Conservation (phyloP, 176 grass and related monocot species). For the Avena sativa region DNA sequence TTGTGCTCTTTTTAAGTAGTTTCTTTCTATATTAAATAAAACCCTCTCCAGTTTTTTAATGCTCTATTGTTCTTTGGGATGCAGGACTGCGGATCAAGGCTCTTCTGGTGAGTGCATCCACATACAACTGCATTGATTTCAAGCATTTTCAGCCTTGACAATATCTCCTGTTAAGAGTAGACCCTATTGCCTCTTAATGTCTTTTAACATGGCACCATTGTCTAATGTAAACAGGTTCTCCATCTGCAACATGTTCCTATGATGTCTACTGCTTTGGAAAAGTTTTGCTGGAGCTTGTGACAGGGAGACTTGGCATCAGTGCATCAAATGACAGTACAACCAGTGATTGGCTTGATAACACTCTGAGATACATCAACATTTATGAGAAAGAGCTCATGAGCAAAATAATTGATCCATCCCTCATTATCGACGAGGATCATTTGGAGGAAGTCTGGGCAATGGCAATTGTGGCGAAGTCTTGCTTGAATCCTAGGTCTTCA, state of each 20-base stretch:
- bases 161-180: not conserved
- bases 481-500: slow-evolving; percentile 83
- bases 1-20: slow-evolving; percentile 21
- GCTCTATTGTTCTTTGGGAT: slow-evolving; percentile 34
- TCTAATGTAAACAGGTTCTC: slow-evolving; percentile 58
- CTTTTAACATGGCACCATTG: slow-evolving; percentile 19
- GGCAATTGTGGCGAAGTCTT: slow-evolving; percentile 94
- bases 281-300: slow-evolving; percentile 91
- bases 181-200: not conserved
- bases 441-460: slow-evolving; percentile 99
- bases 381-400: slow-evolving; percentile 91
- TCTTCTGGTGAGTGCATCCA: slow-evolving; percentile 69
- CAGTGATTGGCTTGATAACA: slow-evolving; percentile 74
- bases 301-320: slow-evolving; percentile 79
- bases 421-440: slow-evolving; percentile 98
- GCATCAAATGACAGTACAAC: slow-evolving; percentile 65
- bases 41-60: slow-evolving; percentile 32
- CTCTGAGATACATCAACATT: slow-evolving; percentile 75
- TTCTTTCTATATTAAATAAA: slow-evolving; percentile 26
- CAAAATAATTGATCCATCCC: slow-evolving; percentile 87
- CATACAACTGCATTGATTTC: slow-evolving; percentile 9
- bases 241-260: slow-evolving; percentile 71
- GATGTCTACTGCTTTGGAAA: slow-evolving; percentile 93
- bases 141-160: not conserved
- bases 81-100: slow-evolving; percentile 72